A percentile compares a stretch with the other conserved stretches of the same genome.
Evolutionary conservation across 306 rosid genomes (phyloP).

Genomic region (Arachis stenosperma): DNA sequence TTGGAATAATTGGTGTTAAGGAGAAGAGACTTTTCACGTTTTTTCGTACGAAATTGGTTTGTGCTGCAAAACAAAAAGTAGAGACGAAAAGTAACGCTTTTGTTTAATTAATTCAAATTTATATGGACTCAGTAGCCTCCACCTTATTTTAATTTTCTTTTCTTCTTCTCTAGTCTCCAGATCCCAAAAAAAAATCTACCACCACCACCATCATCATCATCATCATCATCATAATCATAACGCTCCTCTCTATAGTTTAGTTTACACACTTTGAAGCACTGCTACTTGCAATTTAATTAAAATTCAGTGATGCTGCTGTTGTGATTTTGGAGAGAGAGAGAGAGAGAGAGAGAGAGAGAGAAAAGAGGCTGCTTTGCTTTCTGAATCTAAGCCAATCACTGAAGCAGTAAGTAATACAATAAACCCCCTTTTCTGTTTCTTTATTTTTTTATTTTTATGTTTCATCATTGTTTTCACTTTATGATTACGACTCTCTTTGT

Average conservation of each 20-base stretch:
- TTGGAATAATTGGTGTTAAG: no score
- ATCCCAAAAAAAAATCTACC: conserved; percentile 13
- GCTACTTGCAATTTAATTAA: not conserved
- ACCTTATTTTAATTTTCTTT: not conserved
- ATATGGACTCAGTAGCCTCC: not conserved
- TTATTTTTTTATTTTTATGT: not conserved
- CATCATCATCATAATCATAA: not conserved
- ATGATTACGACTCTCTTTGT: conserved; percentile 1
- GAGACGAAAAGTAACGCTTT: not conserved
- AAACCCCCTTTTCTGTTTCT: not conserved
- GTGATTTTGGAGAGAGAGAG: conserved; percentile 3
- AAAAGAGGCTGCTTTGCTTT: conserved; percentile 36
- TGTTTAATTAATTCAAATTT: no score
- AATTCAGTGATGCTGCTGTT: conserved; percentile 23
- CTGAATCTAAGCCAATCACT: conserved; percentile 40
- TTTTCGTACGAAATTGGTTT: not conserved
- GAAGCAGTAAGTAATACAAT: conserved; percentile 31
- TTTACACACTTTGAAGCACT: not conserved
- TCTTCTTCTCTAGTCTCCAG: no score
- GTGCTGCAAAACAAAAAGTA: not conserved
- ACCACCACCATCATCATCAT: not conserved
- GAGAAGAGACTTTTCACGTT: no score
- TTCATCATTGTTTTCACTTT: conserved; percentile 6
- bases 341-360: conserved; percentile 5
- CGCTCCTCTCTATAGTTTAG: not conserved